A percentile compares a stretch with the other conserved stretches of the same genome.
Evolutionary conservation across 768 basidiomycete genomes (phyloP).

Genomic region (Thelephora aurantiotincta): DNA sequence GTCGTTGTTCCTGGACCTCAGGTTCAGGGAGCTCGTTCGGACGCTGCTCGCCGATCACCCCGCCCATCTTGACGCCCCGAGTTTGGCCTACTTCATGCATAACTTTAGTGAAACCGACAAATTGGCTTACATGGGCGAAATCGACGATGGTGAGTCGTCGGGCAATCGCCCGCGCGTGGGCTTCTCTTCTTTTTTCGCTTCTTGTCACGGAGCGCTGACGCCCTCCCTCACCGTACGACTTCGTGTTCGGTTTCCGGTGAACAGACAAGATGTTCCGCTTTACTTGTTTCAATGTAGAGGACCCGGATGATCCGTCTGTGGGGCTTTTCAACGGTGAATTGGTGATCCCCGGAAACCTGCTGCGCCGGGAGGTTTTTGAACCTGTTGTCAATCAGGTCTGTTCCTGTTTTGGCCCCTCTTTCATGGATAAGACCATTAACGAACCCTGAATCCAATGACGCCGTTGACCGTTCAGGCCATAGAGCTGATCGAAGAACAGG

Average conservation of each 20-base stretch:
- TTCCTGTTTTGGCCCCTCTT: conserved; percentile 7
- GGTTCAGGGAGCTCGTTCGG: conserved; percentile 72
- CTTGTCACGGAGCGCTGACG: conserved; percentile 3
- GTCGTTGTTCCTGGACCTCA: conserved; percentile 74
- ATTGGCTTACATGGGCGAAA: conserved; percentile 53
- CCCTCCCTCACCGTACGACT: background rate
- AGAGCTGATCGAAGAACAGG: conserved; percentile 66
- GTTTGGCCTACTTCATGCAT: conserved; percentile 79
- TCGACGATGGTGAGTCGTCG: conserved; percentile 51
- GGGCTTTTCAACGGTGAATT: conserved; percentile 77
- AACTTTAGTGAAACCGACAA: conserved; percentile 86
- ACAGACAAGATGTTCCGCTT: conserved; percentile 77
- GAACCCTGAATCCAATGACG: background rate
- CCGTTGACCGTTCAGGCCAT: conserved; percentile 36
- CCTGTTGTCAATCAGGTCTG: conserved; percentile 69
- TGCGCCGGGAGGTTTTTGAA: conserved; percentile 78
- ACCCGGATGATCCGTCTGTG: conserved; percentile 66
- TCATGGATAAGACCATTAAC: conserved; percentile 1
- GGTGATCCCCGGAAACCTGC: conserved; percentile 63
- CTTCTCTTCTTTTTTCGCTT: background rate
- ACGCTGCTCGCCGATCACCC: conserved; percentile 74
- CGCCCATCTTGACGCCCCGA: conserved; percentile 68
- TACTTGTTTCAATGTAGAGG: conserved; percentile 81
- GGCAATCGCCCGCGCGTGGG: background rate
- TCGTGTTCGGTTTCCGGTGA: background rate